Evolutionary conservation across 164 flowering plant genomes (phyloP).

Genomic region (Euptelea pleiosperma): DNA sequence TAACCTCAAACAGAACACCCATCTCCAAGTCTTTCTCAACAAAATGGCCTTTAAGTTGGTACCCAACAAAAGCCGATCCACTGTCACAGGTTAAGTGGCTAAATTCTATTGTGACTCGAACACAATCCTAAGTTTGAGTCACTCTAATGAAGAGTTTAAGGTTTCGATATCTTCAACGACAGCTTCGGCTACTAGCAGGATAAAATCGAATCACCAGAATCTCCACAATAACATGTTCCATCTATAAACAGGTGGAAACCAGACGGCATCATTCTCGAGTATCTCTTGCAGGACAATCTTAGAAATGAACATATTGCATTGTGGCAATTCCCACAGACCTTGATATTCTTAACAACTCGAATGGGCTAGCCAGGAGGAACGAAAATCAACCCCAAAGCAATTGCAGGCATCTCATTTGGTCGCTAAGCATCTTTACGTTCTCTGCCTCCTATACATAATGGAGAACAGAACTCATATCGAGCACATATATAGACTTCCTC

Average conservation of each 20-base stretch:
- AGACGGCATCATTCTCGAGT: constrained; percentile 31
- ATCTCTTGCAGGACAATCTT: constrained; percentile 26
- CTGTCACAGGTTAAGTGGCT: too few species aligned
- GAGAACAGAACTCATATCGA: constrained; percentile 23
- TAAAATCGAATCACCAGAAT: constrained; percentile 56
- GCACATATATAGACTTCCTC: constrained; percentile 23
- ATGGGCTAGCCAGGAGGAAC: constrained; percentile 23
- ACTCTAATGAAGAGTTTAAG: background rate
- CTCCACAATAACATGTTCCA: constrained; percentile 85
- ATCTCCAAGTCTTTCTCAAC: too few species aligned
- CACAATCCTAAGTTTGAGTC: background rate
- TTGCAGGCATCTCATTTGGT: constrained; percentile 32
- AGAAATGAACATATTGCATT: constrained; percentile 54
- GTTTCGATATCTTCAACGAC: background rate
- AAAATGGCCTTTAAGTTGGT: too few species aligned
- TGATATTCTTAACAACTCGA: constrained; percentile 19
- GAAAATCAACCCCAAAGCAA: constrained; percentile 30
- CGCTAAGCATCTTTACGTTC: constrained; percentile 26
- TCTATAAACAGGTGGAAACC: constrained; percentile 76
- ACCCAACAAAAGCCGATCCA: too few species aligned
- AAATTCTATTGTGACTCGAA: too few species aligned
- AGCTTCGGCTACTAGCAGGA: background rate
- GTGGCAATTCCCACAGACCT: constrained; percentile 70
- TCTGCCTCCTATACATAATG: constrained; percentile 25
- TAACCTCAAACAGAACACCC: too few species aligned